Evolutionary conservation across 495 filamentous ascomycete genomes (phyloP).

Genomic region (Xylaria flabelliformis): DNA sequence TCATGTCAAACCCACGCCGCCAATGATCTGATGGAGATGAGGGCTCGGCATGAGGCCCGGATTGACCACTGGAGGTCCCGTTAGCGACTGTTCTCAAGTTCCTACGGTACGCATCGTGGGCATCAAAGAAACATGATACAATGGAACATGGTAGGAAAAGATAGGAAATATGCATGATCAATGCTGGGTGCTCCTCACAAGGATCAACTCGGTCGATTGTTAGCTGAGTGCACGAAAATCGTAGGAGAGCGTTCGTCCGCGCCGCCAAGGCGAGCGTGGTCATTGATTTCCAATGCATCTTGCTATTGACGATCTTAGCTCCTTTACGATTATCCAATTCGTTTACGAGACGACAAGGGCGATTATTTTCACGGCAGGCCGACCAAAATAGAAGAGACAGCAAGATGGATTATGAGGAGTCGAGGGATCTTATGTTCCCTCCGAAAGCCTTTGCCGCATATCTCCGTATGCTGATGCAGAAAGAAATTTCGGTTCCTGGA

Average conservation of each 20-base stretch:
- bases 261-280: constrained; percentile 39
- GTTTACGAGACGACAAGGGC: not conserved
- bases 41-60: constrained; percentile 41
- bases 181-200: not conserved
- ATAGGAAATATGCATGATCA: not conserved
- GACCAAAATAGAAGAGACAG: not conserved
- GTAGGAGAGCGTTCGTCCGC: constrained; percentile 43
- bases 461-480: not conserved
- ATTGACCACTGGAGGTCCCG: constrained; percentile 34
- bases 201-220: constrained; percentile 45
- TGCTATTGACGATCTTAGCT: constrained; percentile 11
- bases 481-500: constrained; percentile 1
- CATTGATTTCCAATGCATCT: constrained; percentile 42
- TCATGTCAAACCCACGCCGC: constrained; percentile 33
- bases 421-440: constrained; percentile 16
- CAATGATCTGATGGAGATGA: constrained; percentile 46
- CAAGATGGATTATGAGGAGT: not conserved
- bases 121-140: not conserved
- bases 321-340: not conserved
- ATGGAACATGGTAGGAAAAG: not conserved
- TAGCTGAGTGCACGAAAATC: constrained; percentile 46
- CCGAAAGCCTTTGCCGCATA: not conserved
- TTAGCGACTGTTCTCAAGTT: not conserved
- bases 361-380: not conserved
- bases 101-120: not conserved